Conservation (phyloP, 192 early-diverging fungal genomes). For the Coemansia sp. region DNA sequence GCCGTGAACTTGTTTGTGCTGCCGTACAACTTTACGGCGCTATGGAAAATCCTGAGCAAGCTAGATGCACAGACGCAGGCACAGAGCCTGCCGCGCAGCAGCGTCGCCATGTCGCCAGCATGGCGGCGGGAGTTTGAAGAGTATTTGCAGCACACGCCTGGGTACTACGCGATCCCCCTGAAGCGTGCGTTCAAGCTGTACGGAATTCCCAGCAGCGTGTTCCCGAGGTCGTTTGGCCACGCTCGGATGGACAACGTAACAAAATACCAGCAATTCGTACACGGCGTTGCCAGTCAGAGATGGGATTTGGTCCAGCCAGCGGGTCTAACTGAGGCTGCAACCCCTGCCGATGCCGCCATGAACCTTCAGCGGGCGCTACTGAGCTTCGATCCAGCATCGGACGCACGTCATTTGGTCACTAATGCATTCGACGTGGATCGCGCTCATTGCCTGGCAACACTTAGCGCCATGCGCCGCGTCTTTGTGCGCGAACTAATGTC, state of each 20-base stretch:
- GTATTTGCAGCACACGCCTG: conserved; percentile 59
- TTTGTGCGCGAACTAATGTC: conserved; percentile 53
- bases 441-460: conserved; percentile 47
- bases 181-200: conserved; percentile 45
- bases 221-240: conserved; percentile 45
- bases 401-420: conserved; percentile 33
- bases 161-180: conserved; percentile 57
- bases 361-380: conserved; percentile 27
- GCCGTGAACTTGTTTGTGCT: conserved; percentile 69
- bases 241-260: conserved; percentile 36
- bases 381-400: conserved; percentile 21
- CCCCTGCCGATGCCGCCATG: conserved; percentile 1
- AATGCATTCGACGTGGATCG: conserved; percentile 67
- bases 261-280: conserved; percentile 24
- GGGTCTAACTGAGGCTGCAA: neutral
- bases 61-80: conserved; percentile 34
- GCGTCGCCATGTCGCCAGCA: conserved; percentile 30
- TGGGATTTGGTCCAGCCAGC: conserved; percentile 47
- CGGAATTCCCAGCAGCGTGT: conserved; percentile 33
- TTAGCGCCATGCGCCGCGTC: conserved; percentile 51
- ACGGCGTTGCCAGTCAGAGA: conserved; percentile 26
- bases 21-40: conserved; percentile 71
- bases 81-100: conserved; percentile 11
- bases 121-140: conserved; percentile 56
- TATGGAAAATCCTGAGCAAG: conserved; percentile 63